A percentile compares a stretch with the other conserved stretches of the same genome.
Evolutionary conservation across 768 basidiomycete genomes (phyloP).

Genomic region (Psilocybe sp.): DNA sequence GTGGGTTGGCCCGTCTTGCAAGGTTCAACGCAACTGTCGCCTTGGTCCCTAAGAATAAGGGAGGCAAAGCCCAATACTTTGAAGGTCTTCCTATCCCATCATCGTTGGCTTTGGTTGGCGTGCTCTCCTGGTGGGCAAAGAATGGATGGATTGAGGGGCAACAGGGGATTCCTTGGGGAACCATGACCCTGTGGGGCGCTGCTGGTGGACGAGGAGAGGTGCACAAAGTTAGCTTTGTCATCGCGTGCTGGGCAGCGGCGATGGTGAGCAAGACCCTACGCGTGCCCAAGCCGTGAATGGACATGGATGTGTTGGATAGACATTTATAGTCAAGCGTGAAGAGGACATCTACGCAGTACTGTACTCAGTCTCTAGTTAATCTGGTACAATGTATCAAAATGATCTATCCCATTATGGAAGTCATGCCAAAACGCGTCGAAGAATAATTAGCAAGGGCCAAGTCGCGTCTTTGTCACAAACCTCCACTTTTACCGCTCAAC

Average conservation of each 20-base stretch:
- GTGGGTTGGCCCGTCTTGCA: constrained; percentile 93
- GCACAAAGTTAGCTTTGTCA: constrained; percentile 76
- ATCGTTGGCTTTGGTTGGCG: constrained; percentile 72
- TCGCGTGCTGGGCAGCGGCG: constrained; percentile 84
- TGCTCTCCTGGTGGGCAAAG: constrained; percentile 80
- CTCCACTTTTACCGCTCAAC: constrained; percentile 4
- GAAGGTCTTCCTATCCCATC: constrained; percentile 98
- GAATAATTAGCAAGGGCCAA: constrained; percentile 2
- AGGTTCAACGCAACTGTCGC: constrained; percentile 99
- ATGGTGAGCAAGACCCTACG: constrained; percentile 98
- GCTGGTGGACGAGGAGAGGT: constrained; percentile 79
- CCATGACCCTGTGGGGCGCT: constrained; percentile 69
- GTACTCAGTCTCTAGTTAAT: neutral
- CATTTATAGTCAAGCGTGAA: constrained; percentile 3
- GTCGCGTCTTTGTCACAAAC: constrained; percentile 18
- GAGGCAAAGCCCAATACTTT: constrained; percentile 92
- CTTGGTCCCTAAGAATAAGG: constrained; percentile 79
- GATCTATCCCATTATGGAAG: constrained; percentile 6
- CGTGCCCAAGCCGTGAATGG: constrained; percentile 68
- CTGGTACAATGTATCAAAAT: no score
- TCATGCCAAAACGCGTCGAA: constrained; percentile 5
- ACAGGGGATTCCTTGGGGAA: constrained; percentile 72
- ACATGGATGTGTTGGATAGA: constrained; percentile 1
- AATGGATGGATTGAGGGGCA: constrained; percentile 83
- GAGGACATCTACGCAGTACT: constrained; percentile 2